phyloP scores from a whole-genome alignment of 2,329 filamentous ascomycete species.

The Fusarium falciforme region DNA sequence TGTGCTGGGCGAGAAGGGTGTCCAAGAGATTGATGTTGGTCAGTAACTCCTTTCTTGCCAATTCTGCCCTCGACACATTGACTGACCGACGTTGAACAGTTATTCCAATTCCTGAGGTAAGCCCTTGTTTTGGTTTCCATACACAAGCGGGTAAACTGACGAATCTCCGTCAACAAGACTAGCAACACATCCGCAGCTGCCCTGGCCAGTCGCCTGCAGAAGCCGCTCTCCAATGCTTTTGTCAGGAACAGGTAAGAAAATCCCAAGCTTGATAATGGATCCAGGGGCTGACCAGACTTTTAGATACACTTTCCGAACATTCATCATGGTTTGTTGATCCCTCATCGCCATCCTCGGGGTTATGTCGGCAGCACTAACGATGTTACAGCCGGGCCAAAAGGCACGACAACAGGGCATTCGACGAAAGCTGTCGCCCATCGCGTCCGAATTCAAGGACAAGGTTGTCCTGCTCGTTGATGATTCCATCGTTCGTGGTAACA shows the following conservation, averaged over 20 bases:
- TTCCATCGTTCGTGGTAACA: conserved; percentile 81
- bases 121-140: neutral
- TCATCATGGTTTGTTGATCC: conserved; percentile 55
- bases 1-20: conserved; percentile 73
- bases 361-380: neutral
- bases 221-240: conserved; percentile 83
- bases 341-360: neutral
- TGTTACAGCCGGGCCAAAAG: conserved; percentile 62
- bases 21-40: conserved; percentile 80
- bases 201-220: conserved; percentile 76
- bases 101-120: conserved; percentile 73
- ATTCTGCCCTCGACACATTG: neutral
- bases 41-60: conserved; percentile 22
- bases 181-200: conserved; percentile 82
- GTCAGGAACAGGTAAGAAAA: conserved; percentile 83
- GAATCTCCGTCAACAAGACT: conserved; percentile 62
- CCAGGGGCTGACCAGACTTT: neutral
- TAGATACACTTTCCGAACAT: conserved; percentile 78
- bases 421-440: conserved; percentile 88
- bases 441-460: conserved; percentile 83
- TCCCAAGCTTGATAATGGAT: neutral
- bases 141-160: no score
- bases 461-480: conserved; percentile 89
- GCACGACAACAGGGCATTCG: conserved; percentile 86
- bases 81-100: conserved; percentile 56